Percentiles rank a stretch among this genome's conserved stretches.
These are phyloP conservation scores for Cucurbita argyrosperma DNA, from an alignment of 306 rosid genomes.

Conservation along the genomic window DNA sequence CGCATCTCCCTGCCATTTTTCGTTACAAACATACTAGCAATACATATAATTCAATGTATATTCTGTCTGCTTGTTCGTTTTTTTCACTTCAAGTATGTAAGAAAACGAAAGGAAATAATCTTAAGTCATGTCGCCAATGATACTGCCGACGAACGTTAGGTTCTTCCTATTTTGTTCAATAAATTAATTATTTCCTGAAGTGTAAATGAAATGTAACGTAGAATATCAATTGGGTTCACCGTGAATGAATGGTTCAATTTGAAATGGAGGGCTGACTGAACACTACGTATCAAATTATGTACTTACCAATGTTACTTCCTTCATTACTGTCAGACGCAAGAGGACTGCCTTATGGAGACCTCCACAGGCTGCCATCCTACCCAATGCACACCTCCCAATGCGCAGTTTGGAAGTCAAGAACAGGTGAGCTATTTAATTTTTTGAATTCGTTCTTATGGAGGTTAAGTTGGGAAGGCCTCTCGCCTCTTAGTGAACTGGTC, in stretches of 20 bases:
- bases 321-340: conserved; percentile 14
- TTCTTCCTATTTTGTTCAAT: background rate
- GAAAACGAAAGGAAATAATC: background rate
- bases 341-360: conserved; percentile 42
- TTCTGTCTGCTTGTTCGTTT: background rate
- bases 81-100: background rate
- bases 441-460: background rate
- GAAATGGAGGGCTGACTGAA: background rate
- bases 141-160: background rate
- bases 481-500: background rate
- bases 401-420: conserved; percentile 80
- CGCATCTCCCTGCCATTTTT: background rate
- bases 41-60: background rate
- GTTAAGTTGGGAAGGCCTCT: background rate
- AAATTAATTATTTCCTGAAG: background rate
- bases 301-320: background rate
- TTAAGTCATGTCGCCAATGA: background rate
- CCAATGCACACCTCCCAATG: conserved; percentile 81
- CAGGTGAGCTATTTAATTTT: conserved; percentile 27
- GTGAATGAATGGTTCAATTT: background rate
- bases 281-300: background rate
- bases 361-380: conserved; percentile 47
- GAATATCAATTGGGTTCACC: background rate
- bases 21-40: background rate
- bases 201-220: background rate